Percentiles rank a stretch among this genome's conserved stretches.
These are phyloP conservation scores for Paxillus rubicundulus DNA, from an alignment of 768 basidiomycete genomes.

Conservation along the genomic window DNA sequence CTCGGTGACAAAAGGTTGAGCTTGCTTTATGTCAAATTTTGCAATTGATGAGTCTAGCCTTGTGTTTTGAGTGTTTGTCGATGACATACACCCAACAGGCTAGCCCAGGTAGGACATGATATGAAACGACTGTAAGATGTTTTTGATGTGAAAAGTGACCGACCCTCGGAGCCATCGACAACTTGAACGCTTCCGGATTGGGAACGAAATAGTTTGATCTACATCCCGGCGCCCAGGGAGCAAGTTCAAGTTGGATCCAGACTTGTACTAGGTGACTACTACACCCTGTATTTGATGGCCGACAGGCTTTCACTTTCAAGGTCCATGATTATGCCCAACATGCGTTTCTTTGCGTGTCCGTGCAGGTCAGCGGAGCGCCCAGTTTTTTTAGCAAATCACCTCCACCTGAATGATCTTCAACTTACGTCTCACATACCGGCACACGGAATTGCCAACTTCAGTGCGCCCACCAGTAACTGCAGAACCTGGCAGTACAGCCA, in stretches of 20 bases:
- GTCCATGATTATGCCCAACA: neutral
- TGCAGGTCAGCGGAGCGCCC: neutral
- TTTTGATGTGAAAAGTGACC: neutral
- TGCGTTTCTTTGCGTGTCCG: neutral
- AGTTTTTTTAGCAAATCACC: neutral
- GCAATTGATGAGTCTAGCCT: conserved; percentile 6
- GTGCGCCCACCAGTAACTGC: neutral
- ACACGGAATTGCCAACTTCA: conserved; percentile 14
- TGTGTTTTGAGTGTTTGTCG: conserved; percentile 5
- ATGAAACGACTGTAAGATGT: neutral
- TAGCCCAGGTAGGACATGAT: neutral
- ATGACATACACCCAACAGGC: neutral
- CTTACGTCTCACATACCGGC: conserved; percentile 9
- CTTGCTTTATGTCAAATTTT: conserved; percentile 28
- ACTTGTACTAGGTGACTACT: conserved; percentile 5
- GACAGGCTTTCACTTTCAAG: conserved; percentile 7
- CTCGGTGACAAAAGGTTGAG: neutral
- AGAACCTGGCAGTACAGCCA: neutral
- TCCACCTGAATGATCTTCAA: neutral
- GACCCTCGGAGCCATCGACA: neutral
- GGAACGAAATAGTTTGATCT: conserved; percentile 14
- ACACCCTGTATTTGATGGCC: conserved; percentile 14
- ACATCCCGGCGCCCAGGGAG: conserved; percentile 10
- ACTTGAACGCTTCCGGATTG: conserved; percentile 7
- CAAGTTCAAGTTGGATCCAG: conserved; percentile 16